These are phyloP conservation scores for Aspergillus sp. DNA, from an alignment of 2,329 filamentous ascomycete species.

Conservation along the genomic window DNA sequence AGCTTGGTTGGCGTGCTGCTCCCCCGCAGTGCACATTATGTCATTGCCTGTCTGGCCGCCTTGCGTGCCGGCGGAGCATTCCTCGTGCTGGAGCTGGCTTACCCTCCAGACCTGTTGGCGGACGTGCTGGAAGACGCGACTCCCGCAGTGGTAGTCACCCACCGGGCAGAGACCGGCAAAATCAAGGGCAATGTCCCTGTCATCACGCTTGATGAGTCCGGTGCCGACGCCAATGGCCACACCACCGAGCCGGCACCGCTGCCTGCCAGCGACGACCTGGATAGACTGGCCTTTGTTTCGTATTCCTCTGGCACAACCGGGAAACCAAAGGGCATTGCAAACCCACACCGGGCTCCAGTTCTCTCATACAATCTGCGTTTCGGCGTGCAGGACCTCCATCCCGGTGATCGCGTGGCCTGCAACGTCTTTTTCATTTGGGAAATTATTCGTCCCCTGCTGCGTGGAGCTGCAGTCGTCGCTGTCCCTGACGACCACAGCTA, in stretches of 20 bases:
- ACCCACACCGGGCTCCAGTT: conserved; percentile 72
- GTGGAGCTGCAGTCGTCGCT: conserved; percentile 73
- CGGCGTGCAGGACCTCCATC: conserved; percentile 64
- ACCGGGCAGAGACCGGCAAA: conserved; percentile 62
- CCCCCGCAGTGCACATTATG: conserved; percentile 73
- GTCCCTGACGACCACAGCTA: conserved; percentile 77
- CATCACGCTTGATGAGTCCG: conserved; percentile 61
- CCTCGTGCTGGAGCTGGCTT: conserved; percentile 75
- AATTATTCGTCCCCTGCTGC: conserved; percentile 72
- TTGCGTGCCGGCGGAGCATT: conserved; percentile 77
- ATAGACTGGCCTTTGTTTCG: conserved; percentile 75
- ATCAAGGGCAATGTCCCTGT: conserved; percentile 62
- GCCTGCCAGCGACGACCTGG: conserved; percentile 66
- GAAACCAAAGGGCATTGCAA: conserved; percentile 78
- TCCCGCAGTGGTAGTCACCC: conserved; percentile 70
- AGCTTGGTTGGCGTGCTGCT: conserved; percentile 73
- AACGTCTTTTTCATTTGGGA: conserved; percentile 90
- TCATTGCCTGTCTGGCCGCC: conserved; percentile 75
- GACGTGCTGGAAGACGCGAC: conserved; percentile 76
- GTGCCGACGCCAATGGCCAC: conserved; percentile 34
- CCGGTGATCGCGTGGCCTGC: conserved; percentile 77
- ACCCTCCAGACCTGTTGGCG: conserved; percentile 69
- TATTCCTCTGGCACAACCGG: conserved; percentile 78
- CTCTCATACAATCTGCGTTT: conserved; percentile 74
- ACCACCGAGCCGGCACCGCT: conserved; percentile 50